phyloP scores from a whole-genome alignment of 768 basidiomycete genomes.

The Chiua virens region DNA sequence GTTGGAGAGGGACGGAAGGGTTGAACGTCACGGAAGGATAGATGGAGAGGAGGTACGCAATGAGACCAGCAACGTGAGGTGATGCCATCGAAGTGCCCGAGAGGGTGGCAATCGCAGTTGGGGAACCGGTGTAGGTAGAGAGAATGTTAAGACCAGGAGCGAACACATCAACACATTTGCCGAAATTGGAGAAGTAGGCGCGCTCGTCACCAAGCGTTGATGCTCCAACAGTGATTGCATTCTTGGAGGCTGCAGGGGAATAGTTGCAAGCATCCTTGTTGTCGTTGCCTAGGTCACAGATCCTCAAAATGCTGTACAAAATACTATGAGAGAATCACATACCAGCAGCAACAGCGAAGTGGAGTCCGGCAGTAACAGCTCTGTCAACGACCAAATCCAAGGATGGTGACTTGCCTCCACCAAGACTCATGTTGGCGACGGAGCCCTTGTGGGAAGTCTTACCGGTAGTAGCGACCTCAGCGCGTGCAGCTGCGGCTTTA shows the following conservation, averaged over 20 bases:
- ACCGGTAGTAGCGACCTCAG: constrained; percentile 70
- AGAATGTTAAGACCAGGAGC: constrained; percentile 90
- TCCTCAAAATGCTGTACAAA: not conserved
- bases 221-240: constrained; percentile 94
- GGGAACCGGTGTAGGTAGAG: constrained; percentile 77
- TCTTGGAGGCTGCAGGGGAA: constrained; percentile 87
- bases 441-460: constrained; percentile 89
- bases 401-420: constrained; percentile 87
- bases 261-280: constrained; percentile 88
- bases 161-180: constrained; percentile 89
- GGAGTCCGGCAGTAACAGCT: constrained; percentile 81
- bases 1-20: constrained; percentile 43
- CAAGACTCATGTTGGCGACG: constrained; percentile 96
- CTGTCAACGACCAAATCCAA: constrained; percentile 84
- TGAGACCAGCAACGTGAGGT: constrained; percentile 86
- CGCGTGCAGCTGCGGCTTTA: constrained; percentile 60
- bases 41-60: constrained; percentile 90
- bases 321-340: constrained; percentile 26
- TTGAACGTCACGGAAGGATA: constrained; percentile 69
- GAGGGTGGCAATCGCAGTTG: constrained; percentile 64
- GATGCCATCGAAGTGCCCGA: constrained; percentile 96
- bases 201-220: constrained; percentile 79
- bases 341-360: constrained; percentile 98
- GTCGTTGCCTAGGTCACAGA: constrained; percentile 58
- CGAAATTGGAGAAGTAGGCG: constrained; percentile 92